Conservation (phyloP, 2,329 filamentous ascomycete genomes). For the Mycogone perniciosa region DNA sequence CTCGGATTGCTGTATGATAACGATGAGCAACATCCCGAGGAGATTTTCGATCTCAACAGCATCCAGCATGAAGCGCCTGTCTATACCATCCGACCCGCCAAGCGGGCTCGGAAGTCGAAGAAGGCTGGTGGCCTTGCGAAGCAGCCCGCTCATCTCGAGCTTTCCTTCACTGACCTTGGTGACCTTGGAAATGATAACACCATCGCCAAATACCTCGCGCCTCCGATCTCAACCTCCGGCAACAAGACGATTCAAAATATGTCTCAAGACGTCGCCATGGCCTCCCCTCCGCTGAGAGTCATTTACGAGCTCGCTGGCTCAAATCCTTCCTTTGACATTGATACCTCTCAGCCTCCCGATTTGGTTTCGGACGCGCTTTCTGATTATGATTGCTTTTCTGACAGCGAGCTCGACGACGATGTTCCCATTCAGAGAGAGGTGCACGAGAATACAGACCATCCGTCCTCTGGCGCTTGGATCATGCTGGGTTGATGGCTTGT, state of each 20-base stretch:
- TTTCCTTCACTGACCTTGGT: constrained; percentile 38
- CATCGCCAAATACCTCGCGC: constrained; percentile 28
- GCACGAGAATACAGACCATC: constrained; percentile 22
- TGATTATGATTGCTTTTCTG: constrained; percentile 33
- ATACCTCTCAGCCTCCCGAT: constrained; percentile 32
- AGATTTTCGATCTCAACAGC: constrained; percentile 32
- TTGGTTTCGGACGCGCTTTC: constrained; percentile 28
- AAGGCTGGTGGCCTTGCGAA: constrained; percentile 19
- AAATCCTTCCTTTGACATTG: constrained; percentile 27
- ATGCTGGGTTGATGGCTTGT: constrained; percentile 39
- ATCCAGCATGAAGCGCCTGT: constrained; percentile 33
- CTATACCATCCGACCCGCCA: constrained; percentile 33
- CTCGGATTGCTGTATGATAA: constrained; percentile 41
- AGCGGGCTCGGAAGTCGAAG: constrained; percentile 25
- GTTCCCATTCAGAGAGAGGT: constrained; percentile 27
- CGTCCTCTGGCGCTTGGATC: constrained; percentile 33
- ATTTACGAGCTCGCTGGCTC: constrained; percentile 34
- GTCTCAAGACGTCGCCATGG: constrained; percentile 12
- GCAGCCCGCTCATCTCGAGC: constrained; percentile 29
- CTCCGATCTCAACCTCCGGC: constrained; percentile 14
- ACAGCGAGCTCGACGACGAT: constrained; percentile 29
- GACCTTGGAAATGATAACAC: constrained; percentile 35
- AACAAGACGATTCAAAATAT: constrained; percentile 16
- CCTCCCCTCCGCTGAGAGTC: constrained; percentile 30
- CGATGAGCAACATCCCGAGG: constrained; percentile 27